Evolutionary conservation across 495 filamentous ascomycete species (phyloP), one percentile per base, ranked within the genome.

Genomic region (Aspergillus nidulans): DNA sequence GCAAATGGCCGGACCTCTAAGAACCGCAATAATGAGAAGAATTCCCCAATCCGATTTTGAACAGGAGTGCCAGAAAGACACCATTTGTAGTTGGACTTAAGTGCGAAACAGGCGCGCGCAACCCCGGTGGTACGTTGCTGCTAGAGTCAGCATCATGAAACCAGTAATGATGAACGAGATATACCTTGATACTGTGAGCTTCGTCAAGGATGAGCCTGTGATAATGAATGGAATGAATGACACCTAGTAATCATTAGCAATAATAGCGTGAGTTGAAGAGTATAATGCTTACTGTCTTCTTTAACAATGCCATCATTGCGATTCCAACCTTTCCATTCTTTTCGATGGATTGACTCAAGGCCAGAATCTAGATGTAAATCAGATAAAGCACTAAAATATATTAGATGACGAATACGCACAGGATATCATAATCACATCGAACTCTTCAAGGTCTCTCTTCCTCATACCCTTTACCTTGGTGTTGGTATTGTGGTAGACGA

Each of bases 21-120:
- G 66, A 98, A 98, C 2, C 92, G 86, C 28, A 98, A 75, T 4
- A 97, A 78, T 3, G 94, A 96, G 66, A 97, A 97, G 72, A 97
- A 94, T 63, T 98, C 94, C 50, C 92, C 94, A 61, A 97, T 97
- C 28, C 94, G 87, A 65, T 97, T 96, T 63, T 97, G 94, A 9
- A 97, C 82, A 0, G 94, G 94, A 4, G 94, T 98, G 4, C 94
- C 94, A 44, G 88, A 92, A 25, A 97, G 80, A 63, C 94, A 98
- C 88, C 94, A 96, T 57, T 92, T 95, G 66, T 92, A 92, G 15
- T 81, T 82, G 50, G 86, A 87, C 42, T 89, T 84, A 43, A 97
- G 74, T 1, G 92, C 91, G 68, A 95, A 96, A 69, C 92, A 96
- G 19, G 91, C 91, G 63, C 88, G 91, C n/a, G 92, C 91, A 41